Conservation (phyloP, 2,329 filamentous ascomycete genomes). For the Triangularia setosa region DNA sequence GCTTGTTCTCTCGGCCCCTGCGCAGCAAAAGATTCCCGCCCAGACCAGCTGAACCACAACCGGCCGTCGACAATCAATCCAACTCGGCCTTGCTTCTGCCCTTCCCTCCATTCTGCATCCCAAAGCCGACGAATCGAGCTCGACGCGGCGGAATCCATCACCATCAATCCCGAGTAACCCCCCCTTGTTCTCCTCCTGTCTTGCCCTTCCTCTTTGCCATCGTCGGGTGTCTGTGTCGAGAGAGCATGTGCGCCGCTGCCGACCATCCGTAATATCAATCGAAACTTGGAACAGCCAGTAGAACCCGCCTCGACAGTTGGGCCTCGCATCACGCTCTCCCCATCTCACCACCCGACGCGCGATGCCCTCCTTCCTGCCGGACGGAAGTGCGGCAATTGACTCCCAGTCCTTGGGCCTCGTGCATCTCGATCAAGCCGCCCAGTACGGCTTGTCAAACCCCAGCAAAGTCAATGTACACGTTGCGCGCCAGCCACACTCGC, state of each 20-base stretch:
- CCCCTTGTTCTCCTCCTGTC: not conserved
- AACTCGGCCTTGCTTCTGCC: not conserved
- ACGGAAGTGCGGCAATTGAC: constrained; percentile 42
- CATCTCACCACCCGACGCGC: constrained; percentile 21
- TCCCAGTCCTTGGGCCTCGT: constrained; percentile 41
- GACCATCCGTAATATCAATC: constrained; percentile 9
- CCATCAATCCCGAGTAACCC: not conserved
- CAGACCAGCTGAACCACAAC: constrained; percentile 7
- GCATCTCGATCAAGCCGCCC: constrained; percentile 40
- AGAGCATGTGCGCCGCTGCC: constrained; percentile 21
- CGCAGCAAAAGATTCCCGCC: constrained; percentile 6
- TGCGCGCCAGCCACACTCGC: constrained; percentile 35
- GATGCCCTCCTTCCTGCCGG: constrained; percentile 54
- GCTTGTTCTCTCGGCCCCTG: not conserved
- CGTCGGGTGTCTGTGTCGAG: not conserved
- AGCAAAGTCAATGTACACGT: constrained; percentile 33
- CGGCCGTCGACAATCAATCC: not conserved
- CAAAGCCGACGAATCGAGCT: constrained; percentile 1
- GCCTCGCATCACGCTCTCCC: not conserved
- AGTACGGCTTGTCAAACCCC: constrained; percentile 31
- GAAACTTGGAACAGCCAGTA: constrained; percentile 10
- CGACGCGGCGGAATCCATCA: not conserved
- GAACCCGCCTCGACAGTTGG: constrained; percentile 11
- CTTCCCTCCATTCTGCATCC: not conserved
- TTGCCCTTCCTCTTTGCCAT: not conserved